Evolutionary conservation across 2,329 filamentous ascomycete genomes (phyloP), one percentile per base, ranked within the genome.

Genomic region (Ceratocystis alfenasii): DNA sequence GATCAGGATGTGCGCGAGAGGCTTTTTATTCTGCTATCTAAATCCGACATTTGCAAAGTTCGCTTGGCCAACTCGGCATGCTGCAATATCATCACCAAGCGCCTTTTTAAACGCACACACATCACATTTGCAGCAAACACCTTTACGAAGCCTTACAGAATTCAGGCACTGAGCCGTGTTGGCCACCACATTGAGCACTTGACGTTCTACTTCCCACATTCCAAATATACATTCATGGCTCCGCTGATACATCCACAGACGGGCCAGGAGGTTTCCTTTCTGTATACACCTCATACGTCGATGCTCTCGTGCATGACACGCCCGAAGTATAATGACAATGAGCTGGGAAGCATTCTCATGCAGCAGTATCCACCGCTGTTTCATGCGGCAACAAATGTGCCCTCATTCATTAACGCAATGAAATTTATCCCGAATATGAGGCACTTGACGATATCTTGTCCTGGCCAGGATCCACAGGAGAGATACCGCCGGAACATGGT

Each of bases 321-420:
- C 65, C 88, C 87, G 63, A 93, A 90, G 76, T 95, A 95, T 74
- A 89, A 87, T 70, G 89, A 86, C 73, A 81, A 83, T 70, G 88
- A 90, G 71, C 84, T 94, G 71, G 90, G 87, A 68, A 87, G 93
- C 72, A 81, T 95, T 67, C 80, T 95, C 68, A 89, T 90, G 15
- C 85, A 90, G 73, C 90, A 95, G 76, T 95, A 95, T 72, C 89
- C 90, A 64, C 89, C 91, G 5, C 78, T 95, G 17, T 95, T 95
- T 76, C 91, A 96, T 72, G 89, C 90, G 5, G 89, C 91, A 6
- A 93, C 89, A 68, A 94, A 96, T 72, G 87, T 95, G 5, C 83
- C 88, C 4, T 88, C 89, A 48, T 95, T 96, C 76, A 86, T 93
- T 70, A 81, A 85, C 69, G 88, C 88, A 62, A 79, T 95, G 72